Conservation (phyloP, 441 rosid species). For the Populus hybrid region DNA sequence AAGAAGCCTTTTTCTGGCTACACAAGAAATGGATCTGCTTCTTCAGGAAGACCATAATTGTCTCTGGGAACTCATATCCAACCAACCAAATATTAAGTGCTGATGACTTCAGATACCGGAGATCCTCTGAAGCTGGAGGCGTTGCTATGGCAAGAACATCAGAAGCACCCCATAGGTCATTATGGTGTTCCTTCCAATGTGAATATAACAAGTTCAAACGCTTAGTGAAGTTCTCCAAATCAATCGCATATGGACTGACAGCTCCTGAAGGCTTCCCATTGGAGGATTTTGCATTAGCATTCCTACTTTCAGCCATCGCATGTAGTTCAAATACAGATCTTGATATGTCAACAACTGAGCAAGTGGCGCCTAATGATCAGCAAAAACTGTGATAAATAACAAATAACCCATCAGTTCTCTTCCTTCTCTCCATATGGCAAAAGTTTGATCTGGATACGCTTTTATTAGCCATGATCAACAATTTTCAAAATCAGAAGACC, state of each 20-base stretch:
- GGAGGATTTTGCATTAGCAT: constrained; percentile 35
- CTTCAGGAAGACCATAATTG: constrained; percentile 70
- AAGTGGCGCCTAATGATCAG: background rate
- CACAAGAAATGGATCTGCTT: constrained; percentile 75
- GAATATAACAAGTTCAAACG: constrained; percentile 59
- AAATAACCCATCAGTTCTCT: constrained; percentile 10
- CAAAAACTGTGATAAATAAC: constrained; percentile 14
- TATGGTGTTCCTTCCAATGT: constrained; percentile 55
- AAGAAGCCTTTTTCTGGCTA: constrained; percentile 64
- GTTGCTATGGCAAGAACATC: constrained; percentile 67
- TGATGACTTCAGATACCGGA: constrained; percentile 79
- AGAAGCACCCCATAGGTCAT: constrained; percentile 66
- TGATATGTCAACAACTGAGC: constrained; percentile 10
- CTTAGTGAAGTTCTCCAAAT: constrained; percentile 55
- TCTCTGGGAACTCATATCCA: constrained; percentile 90
- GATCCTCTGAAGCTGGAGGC: constrained; percentile 71
- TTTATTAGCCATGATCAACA: background rate
- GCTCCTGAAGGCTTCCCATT: constrained; percentile 46
- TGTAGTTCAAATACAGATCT: constrained; percentile 9
- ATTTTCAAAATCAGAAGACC: background rate
- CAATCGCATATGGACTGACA: constrained; percentile 45
- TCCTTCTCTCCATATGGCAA: constrained; percentile 6
- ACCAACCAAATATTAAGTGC: constrained; percentile 79
- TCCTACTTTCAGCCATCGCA: constrained; percentile 48
- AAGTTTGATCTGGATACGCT: background rate